Conservation (phyloP, 805 yeast species). For the Candida chauliodis region DNA sequence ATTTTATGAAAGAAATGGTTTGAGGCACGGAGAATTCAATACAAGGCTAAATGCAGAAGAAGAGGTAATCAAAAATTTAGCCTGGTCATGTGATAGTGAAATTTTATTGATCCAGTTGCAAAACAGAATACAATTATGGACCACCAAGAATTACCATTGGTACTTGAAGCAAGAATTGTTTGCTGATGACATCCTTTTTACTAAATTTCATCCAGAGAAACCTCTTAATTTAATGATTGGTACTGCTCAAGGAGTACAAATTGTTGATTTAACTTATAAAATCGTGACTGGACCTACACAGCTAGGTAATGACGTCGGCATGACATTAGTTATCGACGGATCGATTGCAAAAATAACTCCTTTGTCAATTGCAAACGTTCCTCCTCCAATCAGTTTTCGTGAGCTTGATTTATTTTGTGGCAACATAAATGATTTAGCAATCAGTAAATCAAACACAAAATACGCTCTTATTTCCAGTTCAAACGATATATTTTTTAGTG, state of each 20-base stretch:
- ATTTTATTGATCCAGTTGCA: conserved; percentile 64
- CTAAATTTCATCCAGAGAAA: conserved; percentile 87
- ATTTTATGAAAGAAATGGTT: conserved; percentile 90
- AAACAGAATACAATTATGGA: conserved; percentile 80
- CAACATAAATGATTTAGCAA: conserved; percentile 63
- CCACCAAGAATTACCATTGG: conserved; percentile 93
- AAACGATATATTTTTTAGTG: conserved; percentile 25
- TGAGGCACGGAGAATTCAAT: conserved; percentile 82
- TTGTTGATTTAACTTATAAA: conserved; percentile 64
- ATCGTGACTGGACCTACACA: conserved; percentile 65
- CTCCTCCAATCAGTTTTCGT: conserved; percentile 87
- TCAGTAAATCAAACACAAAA: conserved; percentile 52
- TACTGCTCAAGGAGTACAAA: conserved; percentile 46
- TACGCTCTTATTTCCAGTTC: conserved; percentile 56
- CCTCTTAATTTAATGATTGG: conserved; percentile 73
- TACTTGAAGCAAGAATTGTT: conserved; percentile 78
- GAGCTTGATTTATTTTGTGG: conserved; percentile 47
- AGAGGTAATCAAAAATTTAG: conserved; percentile 47
- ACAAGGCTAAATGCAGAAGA: conserved; percentile 53
- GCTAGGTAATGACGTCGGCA: conserved; percentile 71
- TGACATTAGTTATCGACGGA: conserved; percentile 81
- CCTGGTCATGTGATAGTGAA: conserved; percentile 83
- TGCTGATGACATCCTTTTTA: conserved; percentile 32
- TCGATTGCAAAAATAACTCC: conserved; percentile 71
- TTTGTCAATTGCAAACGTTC: conserved; percentile 77